phyloP scores from a whole-genome alignment of 2,329 filamentous ascomycete genomes.

The Venturia pyrina region DNA sequence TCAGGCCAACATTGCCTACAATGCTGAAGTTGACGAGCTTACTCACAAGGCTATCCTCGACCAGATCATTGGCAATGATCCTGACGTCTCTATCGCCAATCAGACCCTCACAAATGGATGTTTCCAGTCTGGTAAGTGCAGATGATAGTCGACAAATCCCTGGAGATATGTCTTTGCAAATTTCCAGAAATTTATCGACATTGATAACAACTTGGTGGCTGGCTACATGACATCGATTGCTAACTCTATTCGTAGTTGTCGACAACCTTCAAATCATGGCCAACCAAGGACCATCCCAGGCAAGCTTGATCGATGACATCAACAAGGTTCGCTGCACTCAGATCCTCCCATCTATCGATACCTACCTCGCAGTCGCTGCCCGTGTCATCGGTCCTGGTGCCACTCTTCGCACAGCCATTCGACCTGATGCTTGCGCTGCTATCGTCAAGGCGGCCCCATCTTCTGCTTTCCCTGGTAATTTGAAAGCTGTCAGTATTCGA shows the following conservation, averaged over 20 bases:
- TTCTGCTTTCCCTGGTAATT: constrained; percentile 12
- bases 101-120: constrained; percentile 27
- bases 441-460: constrained; percentile 8
- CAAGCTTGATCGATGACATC: constrained; percentile 12
- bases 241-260: constrained; percentile 18
- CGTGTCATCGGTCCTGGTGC: constrained; percentile 12
- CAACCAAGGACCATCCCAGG: constrained; percentile 18
- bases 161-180: too few species aligned
- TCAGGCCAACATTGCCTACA: constrained; percentile 26
- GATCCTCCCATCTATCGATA: constrained; percentile 14
- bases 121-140: constrained; percentile 22
- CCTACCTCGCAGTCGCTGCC: constrained; percentile 14
- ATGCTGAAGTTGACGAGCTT: constrained; percentile 30
- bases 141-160: too few species aligned
- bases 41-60: constrained; percentile 26
- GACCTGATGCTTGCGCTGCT: constrained; percentile 13
- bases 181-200: too few species aligned
- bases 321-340: constrained; percentile 14
- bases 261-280: constrained; percentile 28
- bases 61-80: constrained; percentile 13
- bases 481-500: constrained; percentile 9
- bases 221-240: too few species aligned
- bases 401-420: constrained; percentile 11
- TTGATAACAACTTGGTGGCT: too few species aligned
- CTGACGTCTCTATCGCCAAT: constrained; percentile 25